Base-by-base conservation (phyloP, 2,329 filamentous ascomycete genomes). In the Venturia aucupariae region DNA sequence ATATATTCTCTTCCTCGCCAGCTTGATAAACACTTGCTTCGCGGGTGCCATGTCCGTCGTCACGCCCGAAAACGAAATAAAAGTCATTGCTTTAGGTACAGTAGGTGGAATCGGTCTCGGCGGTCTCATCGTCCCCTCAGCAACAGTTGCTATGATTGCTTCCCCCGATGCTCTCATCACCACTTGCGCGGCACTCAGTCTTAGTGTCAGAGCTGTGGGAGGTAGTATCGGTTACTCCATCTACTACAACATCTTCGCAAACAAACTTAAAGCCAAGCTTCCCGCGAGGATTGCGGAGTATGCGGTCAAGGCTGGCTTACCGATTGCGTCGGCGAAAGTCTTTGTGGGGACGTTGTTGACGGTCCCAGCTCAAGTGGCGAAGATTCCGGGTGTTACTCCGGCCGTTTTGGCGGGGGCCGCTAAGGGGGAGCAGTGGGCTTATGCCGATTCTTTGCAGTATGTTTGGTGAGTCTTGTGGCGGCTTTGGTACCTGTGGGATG, bases 61-160 rank as follows among this genome's bases (percentile, higher is more conserved):
- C 65, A 74, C 68, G 1, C 73, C 73, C 3, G 69, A 73, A 0
- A 75, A 75, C 59, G 68, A 71, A 39, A 72, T 67, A 61, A 65
- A 71, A 11, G 68, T 70, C 1, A 68, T 74, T 6, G 71, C 68
- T 0, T 60, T 75, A 1, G 72, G 71, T 4, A 72, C 72, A 17
- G 65, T 76, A 10, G 73, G 75, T 7, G 71, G 71, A 1, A 73
- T 77, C 32, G 75, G 75, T 44, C 69, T 77, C 1, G 76, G 75
- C 30, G 73, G 72, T 24, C 70, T 75, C 0, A 67, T 75, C 0
- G 73, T 75, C 0, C 73, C 73, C 2, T 72, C 72, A 51, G 71
- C 72, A 1, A 73, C 72, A 3, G 67, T 74, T 3, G 73, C 73
- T 32, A 63, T 65, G 64, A 63, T 65, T 51, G 64, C 64, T 27